Evolutionary conservation across 1,284 basidiomycete species (phyloP).

Genomic region (Schizophyllum commune): DNA sequence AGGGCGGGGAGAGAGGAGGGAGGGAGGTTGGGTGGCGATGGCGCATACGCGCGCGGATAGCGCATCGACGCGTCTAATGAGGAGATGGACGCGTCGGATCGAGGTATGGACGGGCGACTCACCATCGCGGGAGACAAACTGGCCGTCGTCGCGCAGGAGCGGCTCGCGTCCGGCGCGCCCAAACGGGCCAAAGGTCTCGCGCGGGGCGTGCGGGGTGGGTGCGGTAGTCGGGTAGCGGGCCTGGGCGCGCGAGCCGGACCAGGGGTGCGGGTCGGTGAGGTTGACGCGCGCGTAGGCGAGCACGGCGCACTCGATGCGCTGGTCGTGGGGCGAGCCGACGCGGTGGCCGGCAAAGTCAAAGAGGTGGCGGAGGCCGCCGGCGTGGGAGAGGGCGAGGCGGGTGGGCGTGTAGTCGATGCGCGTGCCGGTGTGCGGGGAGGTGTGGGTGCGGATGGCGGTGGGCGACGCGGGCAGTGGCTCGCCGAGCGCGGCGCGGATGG

Average conservation of each 20-base stretch:
- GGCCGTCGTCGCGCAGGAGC: neutral
- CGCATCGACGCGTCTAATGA: too few species aligned
- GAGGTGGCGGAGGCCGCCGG: neutral
- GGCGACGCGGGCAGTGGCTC: neutral
- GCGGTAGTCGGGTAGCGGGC: neutral
- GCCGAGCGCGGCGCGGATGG: neutral
- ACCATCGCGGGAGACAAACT: too few species aligned
- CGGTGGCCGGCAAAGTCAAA: neutral
- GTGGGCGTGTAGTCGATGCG: neutral
- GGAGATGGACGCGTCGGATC: too few species aligned
- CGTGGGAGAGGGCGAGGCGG: neutral
- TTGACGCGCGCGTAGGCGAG: neutral
- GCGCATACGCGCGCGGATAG: too few species aligned
- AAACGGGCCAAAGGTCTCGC: neutral
- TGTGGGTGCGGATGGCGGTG: neutral
- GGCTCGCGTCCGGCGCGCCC: too few species aligned
- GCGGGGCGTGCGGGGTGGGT: neutral
- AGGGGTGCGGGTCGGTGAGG: neutral
- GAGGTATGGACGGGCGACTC: too few species aligned
- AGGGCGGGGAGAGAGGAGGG: too few species aligned
- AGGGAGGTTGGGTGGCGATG: too few species aligned
- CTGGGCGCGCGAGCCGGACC: neutral
- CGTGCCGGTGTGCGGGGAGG: neutral
- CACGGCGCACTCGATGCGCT: neutral
- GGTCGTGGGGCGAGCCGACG: too few species aligned